Evolutionary conservation across 2,329 filamentous ascomycete species (phyloP), one percentile per base, ranked within the genome.

Genomic region (Raffaelea albimanens): DNA sequence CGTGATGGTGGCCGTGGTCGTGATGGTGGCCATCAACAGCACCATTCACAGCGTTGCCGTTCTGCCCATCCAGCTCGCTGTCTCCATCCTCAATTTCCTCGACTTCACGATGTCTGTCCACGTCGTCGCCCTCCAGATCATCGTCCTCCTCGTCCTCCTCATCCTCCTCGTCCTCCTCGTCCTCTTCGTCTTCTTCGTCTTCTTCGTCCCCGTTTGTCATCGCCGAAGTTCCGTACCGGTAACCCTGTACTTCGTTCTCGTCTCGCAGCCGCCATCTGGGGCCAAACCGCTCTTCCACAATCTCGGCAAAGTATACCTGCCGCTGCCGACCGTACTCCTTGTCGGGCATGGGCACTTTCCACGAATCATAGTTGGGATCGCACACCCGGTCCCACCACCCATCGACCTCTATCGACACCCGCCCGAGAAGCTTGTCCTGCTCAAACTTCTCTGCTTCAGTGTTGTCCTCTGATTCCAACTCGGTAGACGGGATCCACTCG

Each of bases 351-450:
- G 67, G 67, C 0, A 77, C 68, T 25, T 73, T 69, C 72, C 76
- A 80, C 20, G 73, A 71, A 38, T 77, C 75, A 50, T 75, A 75
- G 55, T 82, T 82, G 2, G 74, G 73, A 51, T 82, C 76, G 38
- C 78, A 70, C 39, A 75, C 75, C 43, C 70, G 71, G 40, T 77
- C 68, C 78, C 80, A 83, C 80, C 80, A 83, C 2, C 70, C 71
- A 57, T 83, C 80, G 44, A 83, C 73, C 59, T 83, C 80, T 52
- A 77, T 68, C 1, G 80, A 83, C 0, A 83, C 78, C 34, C 76
- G 71, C 2, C 76, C 76, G 53, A 82, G 82, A 10, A 67, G 63
- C 25, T 67, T 68, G 57, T 83, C 78, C 56, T 80, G 75, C 56
- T 78, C 71, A 49, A 73, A 78, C 56, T 78, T 80, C 13, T 29